A percentile compares a stretch with the other conserved stretches of the same genome.
These are phyloP conservation scores for Primulina huaijiensis DNA, from an alignment of 257 asterid species.

Conservation along the genomic window DNA sequence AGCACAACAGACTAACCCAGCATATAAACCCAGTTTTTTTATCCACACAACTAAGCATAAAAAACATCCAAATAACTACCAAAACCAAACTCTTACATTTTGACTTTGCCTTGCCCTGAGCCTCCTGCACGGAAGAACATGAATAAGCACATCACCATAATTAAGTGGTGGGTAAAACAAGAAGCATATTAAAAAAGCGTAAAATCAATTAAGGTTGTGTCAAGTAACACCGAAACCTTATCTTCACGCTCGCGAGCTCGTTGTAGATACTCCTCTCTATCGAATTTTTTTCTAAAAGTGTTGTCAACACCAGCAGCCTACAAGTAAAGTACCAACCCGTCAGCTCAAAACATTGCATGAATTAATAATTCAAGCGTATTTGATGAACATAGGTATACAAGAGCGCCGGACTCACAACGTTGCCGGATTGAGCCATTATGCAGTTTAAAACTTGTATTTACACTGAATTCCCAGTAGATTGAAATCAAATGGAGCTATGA, in stretches of 20 bases:
- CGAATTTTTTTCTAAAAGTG: slow-evolving; percentile 86
- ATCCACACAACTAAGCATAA: neutral
- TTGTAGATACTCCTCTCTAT: slow-evolving; percentile 80
- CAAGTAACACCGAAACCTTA: slow-evolving; percentile 38
- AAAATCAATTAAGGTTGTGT: neutral
- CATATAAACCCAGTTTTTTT: slow-evolving; percentile 12
- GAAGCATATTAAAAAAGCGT: slow-evolving; percentile 2
- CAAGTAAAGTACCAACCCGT: slow-evolving; percentile 18
- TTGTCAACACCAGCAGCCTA: slow-evolving; percentile 89
- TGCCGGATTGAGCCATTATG: slow-evolving; percentile 65
- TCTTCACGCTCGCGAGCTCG: slow-evolving; percentile 98
- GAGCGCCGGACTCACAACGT: slow-evolving; percentile 41
- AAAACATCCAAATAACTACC: slow-evolving; percentile 11
- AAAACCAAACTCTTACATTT: slow-evolving; percentile 46
- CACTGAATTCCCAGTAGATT: slow-evolving; percentile 2
- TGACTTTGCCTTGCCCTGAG: slow-evolving; percentile 44
- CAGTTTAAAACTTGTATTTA: slow-evolving; percentile 23
- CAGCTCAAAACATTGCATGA: neutral
- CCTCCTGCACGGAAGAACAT: slow-evolving; percentile 44
- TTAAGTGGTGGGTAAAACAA: slow-evolving; percentile 2
- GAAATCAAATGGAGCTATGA: neutral
- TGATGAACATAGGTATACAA: slow-evolving; percentile 3
- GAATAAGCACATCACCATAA: slow-evolving; percentile 14
- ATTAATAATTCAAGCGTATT: neutral
- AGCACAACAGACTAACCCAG: slow-evolving; percentile 12